Conservation (phyloP, 2,329 filamentous ascomycete genomes). For the Macroventuria anomochaeta region DNA sequence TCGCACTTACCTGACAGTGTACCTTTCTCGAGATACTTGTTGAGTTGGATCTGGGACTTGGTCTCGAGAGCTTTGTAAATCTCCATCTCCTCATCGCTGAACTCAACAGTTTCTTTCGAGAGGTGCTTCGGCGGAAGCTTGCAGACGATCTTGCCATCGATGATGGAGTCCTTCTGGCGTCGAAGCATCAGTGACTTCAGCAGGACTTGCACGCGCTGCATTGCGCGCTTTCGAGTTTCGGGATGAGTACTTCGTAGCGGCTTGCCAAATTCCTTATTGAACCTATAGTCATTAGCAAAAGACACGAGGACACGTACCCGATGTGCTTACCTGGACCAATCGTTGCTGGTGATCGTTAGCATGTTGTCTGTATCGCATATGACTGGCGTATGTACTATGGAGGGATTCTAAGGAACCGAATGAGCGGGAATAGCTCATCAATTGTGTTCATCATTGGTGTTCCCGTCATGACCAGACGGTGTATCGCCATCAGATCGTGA, state of each 20-base stretch:
- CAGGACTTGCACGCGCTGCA: constrained; percentile 74
- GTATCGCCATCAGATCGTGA: constrained; percentile 63
- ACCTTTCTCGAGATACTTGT: constrained; percentile 73
- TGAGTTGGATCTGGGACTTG: constrained; percentile 73
- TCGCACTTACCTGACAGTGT: constrained; percentile 63
- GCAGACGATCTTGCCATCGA: constrained; percentile 81
- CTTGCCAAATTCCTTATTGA: constrained; percentile 49
- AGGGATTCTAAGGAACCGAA: constrained; percentile 77
- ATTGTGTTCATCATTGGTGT: constrained; percentile 91
- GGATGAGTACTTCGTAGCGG: constrained; percentile 53
- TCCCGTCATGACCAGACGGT: constrained; percentile 78
- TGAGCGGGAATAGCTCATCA: constrained; percentile 76
- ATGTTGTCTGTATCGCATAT: not conserved
- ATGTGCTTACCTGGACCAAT: too few species aligned
- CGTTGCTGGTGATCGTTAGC: constrained; percentile 47
- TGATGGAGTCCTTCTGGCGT: constrained; percentile 77
- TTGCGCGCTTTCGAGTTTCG: constrained; percentile 55
- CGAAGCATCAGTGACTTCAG: constrained; percentile 83
- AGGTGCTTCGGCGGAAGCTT: constrained; percentile 70
- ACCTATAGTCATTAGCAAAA: too few species aligned
- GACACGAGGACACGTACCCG: too few species aligned
- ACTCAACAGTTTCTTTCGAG: constrained; percentile 67
- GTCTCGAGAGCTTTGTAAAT: constrained; percentile 73
- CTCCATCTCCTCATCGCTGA: constrained; percentile 68
- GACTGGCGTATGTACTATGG: constrained; percentile 57